These are phyloP conservation scores for Thalia dealbata DNA, from an alignment of 176 grass and related monocot species.

Conservation along the genomic window DNA sequence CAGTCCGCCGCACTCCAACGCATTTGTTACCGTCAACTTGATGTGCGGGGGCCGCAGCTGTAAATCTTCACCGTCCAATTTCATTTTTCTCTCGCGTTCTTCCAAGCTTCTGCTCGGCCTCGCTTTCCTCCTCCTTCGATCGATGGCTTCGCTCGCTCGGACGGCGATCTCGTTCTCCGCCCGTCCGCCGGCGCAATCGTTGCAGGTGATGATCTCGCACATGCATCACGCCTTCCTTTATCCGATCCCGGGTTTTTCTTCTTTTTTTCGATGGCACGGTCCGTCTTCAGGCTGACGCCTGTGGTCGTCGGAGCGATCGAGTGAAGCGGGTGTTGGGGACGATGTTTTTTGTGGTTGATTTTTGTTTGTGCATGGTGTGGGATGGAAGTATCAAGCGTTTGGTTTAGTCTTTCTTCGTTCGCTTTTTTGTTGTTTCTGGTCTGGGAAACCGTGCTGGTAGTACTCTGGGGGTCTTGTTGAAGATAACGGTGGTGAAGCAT, in stretches of 20 bases:
- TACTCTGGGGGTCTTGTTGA: background rate
- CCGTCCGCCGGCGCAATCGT: background rate
- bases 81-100: background rate
- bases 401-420: background rate
- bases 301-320: too few relatives aligned
- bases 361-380: too few relatives aligned
- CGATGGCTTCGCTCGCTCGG: background rate
- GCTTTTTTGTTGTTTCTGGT: background rate
- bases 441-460: background rate
- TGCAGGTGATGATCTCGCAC: background rate
- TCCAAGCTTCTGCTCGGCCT: background rate
- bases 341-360: too few relatives aligned
- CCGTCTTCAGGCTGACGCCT: background rate
- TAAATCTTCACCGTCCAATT: background rate
- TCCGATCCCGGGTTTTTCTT: background rate
- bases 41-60: background rate
- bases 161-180: background rate
- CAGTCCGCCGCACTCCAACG: too few relatives aligned
- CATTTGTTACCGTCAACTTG: too few relatives aligned
- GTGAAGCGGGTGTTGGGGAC: too few relatives aligned
- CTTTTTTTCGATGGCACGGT: background rate
- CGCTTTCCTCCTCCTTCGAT: background rate
- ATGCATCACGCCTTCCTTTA: background rate
- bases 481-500: background rate
- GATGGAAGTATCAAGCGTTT: background rate